Base-by-base conservation (phyloP, 1,284 basidiomycete genomes). In the Ustilago crameri region DNA sequence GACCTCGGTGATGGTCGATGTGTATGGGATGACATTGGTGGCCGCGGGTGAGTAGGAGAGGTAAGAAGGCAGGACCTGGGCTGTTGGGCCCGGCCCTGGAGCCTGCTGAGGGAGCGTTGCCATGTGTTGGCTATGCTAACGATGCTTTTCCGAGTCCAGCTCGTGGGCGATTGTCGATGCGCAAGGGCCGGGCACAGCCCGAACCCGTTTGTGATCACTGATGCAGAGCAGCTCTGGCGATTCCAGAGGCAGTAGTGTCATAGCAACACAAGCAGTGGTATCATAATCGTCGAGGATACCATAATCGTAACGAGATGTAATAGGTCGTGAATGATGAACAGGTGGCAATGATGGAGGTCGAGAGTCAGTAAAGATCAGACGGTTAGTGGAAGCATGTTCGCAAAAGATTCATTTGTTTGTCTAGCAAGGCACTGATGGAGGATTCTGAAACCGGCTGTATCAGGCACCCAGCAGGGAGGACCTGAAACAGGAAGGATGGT, bases 11-110 rank as follows among this genome's bases (percentile, higher is more conserved):
- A 61, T 26, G 14, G 59, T 65, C 17, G 53, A 59, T 9, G 67
- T 66, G 57, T 69, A 77, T 14, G 41, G 43, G 4, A 63, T 26
- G 22, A 55, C 45, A 23, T 40, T 41, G 23, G 75, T 77, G 7
- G 59, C 62, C 18, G 44, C 52, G 0, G 75, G 45, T 22, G 74
- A 74, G 60, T 79, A 79, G n/a, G 77, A 76, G 26, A 77, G 69
- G 37, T 70, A 79, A 12, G 67, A 65, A 40, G 77, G 75, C 40
- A 79, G 64, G 34, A 61, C 59, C 55, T 77, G 75, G 55, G 56
- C 77, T 10, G 77, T 79, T 18, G 75, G 67, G 18, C 68, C 67
- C 27, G 77, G 77, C 49, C 76, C 75, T 49, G 75, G 68, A 49
- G 53, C 63, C 56, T 77, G 75, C 43, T 61, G 59, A 8, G 75